Percentiles rank a stretch among this genome's conserved stretches.
These are phyloP conservation scores for Amauroascus niger DNA, from an alignment of 2,329 filamentous ascomycete species.

Conservation along the genomic window DNA sequence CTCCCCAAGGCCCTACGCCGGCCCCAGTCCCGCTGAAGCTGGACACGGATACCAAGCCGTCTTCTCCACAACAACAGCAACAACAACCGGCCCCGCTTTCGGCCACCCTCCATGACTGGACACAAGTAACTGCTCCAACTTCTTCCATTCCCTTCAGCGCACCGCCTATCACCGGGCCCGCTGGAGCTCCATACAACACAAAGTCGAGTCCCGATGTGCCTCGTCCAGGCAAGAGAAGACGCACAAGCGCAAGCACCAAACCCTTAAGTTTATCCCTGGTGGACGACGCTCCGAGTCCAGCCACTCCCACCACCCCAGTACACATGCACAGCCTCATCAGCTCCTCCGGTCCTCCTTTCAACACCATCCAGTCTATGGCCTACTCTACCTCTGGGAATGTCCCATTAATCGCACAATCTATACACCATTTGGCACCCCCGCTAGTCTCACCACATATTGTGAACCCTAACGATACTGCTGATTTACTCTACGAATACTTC, in stretches of 20 bases:
- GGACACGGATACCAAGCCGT: constrained; percentile 24
- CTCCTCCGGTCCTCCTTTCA: background rate
- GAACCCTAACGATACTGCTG: constrained; percentile 51
- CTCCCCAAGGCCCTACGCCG: constrained; percentile 11
- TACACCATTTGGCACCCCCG: constrained; percentile 14
- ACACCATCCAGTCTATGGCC: constrained; percentile 6
- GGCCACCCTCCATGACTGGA: constrained; percentile 29
- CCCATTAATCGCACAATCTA: constrained; percentile 27
- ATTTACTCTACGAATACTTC: constrained; percentile 90
- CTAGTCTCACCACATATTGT: constrained; percentile 48
- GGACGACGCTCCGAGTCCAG: constrained; percentile 43
- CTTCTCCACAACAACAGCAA: constrained; percentile 17
- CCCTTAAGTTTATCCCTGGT: constrained; percentile 49
- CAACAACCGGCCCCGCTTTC: constrained; percentile 20
- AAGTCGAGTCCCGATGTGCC: constrained; percentile 47
- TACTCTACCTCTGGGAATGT: constrained; percentile 23
- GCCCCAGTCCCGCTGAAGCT: constrained; percentile 19
- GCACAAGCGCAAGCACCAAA: constrained; percentile 30
- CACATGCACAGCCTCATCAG: constrained; percentile 16
- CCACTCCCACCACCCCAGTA: constrained; percentile 15
- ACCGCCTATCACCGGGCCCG: constrained; percentile 14
- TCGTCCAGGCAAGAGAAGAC: constrained; percentile 35
- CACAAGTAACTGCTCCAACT: constrained; percentile 25
- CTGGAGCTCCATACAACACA: constrained; percentile 34
- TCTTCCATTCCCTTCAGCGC: constrained; percentile 19